Percentiles rank a stretch among this genome's conserved stretches.
Evolutionary conservation across 2,329 filamentous ascomycete genomes (phyloP).

Genomic region (Ophiosphaerella korrae): DNA sequence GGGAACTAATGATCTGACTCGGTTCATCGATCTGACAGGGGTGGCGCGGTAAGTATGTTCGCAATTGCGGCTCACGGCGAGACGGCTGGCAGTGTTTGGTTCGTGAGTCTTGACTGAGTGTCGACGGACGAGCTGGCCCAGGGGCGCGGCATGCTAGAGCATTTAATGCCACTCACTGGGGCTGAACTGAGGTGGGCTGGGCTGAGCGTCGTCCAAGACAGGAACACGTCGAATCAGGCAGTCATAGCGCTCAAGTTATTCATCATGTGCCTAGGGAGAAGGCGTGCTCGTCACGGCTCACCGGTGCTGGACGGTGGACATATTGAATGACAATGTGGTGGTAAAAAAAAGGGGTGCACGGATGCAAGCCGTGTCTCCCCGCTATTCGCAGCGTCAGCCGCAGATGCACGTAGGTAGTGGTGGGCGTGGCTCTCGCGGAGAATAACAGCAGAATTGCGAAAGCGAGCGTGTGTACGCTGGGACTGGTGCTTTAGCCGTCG

Average conservation of each 20-base stretch:
- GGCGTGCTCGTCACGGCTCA: background rate
- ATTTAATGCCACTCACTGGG: background rate
- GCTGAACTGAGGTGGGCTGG: background rate
- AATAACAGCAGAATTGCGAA: too few species aligned
- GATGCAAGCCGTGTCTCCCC: too few species aligned
- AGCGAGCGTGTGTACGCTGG: too few species aligned
- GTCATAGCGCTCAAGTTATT: slow-evolving; percentile 7
- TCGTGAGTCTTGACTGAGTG: background rate
- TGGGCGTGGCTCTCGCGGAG: background rate
- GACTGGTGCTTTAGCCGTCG: slow-evolving; percentile 8
- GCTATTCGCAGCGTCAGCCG: too few species aligned
- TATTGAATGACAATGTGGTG: too few species aligned
- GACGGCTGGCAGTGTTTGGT: background rate
- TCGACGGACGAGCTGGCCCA: background rate
- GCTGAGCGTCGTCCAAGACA: slow-evolving; percentile 10
- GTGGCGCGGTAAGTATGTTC: background rate
- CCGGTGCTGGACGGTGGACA: too few species aligned
- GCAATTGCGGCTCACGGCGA: slow-evolving; percentile 11
- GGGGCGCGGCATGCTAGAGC: slow-evolving; percentile 3
- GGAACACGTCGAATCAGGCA: slow-evolving; percentile 2
- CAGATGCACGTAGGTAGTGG: background rate
- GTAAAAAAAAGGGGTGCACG: too few species aligned
- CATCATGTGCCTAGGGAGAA: slow-evolving; percentile 7
- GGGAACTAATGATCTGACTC: slow-evolving; percentile 19
- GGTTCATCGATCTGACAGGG: slow-evolving; percentile 16